Evolutionary conservation across 176 grass and related monocot species (phyloP).

Genomic region (Eleusine coracana): DNA sequence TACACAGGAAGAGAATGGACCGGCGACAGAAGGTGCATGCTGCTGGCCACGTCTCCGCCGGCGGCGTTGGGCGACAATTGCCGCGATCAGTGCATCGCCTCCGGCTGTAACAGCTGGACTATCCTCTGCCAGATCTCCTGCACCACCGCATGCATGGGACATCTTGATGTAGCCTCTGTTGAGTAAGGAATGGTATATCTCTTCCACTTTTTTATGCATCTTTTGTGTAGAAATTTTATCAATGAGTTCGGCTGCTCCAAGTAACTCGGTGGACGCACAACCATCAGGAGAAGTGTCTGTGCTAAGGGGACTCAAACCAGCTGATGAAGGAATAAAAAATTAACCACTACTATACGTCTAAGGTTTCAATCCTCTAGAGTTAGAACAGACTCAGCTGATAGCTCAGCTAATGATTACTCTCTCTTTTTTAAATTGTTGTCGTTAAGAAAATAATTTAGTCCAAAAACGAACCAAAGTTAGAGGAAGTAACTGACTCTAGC

Average conservation of each 20-base stretch:
- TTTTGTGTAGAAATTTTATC: not conserved
- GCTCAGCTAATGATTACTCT: too few species aligned
- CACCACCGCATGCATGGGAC: constrained; percentile 34
- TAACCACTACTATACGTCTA: not conserved
- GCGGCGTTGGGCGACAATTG: not conserved
- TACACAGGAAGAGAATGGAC: not conserved
- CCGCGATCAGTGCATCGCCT: constrained; percentile 26
- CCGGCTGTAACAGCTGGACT: constrained; percentile 18
- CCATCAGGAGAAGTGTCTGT: not conserved
- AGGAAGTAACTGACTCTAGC: too few species aligned
- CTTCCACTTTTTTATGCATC: too few species aligned
- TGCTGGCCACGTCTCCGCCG: not conserved
- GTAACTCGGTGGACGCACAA: not conserved
- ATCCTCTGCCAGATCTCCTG: constrained; percentile 45
- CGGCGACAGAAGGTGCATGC: not conserved
- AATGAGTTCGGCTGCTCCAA: not conserved
- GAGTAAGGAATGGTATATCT: too few species aligned
- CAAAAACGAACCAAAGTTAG: too few species aligned
- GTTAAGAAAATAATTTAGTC: too few species aligned
- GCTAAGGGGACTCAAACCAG: constrained; percentile 17
- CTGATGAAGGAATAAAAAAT: not conserved
- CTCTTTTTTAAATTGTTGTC: too few species aligned
- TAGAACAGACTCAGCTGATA: too few species aligned
- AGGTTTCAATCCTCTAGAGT: too few species aligned
- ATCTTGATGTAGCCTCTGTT: too few species aligned